These are phyloP conservation scores for Hericium rajendrae DNA, from an alignment of 768 basidiomycete species.

Conservation along the genomic window DNA sequence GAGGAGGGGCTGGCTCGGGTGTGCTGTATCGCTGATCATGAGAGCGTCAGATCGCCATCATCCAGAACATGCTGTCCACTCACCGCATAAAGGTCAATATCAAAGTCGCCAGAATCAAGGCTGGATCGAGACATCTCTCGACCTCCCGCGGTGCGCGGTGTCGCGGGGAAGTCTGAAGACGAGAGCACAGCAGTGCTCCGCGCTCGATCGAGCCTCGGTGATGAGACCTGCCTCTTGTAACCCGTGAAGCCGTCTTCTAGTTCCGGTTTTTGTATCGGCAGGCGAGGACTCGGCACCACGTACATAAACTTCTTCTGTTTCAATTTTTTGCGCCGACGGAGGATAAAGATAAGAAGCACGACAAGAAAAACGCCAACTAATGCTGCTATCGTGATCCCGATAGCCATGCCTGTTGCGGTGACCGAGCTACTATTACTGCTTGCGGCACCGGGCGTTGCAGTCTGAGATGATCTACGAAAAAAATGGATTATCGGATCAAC, in stretches of 20 bases:
- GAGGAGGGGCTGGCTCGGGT: not conserved
- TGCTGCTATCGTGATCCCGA: not conserved
- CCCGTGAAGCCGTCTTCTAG: not conserved
- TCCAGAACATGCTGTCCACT: not conserved
- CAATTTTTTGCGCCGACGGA: not conserved
- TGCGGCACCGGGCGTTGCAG: not conserved
- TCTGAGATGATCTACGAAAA: no score
- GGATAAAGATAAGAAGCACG: not conserved
- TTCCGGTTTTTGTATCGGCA: constrained; percentile 5
- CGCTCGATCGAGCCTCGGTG: not conserved
- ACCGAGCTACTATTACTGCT: not conserved
- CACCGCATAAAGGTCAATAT: not conserved
- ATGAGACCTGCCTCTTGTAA: not conserved
- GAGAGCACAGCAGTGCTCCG: not conserved
- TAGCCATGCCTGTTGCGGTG: not conserved
- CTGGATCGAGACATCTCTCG: not conserved
- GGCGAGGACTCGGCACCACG: not conserved
- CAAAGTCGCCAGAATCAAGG: not conserved
- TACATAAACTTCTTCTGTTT: not conserved
- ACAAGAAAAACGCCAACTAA: not conserved
- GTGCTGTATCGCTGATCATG: constrained; percentile 1
- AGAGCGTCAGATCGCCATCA: not conserved
- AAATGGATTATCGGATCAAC: no score
- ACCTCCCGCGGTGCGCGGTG: not conserved
- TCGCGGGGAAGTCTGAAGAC: not conserved